A percentile compares a stretch with the other conserved stretches of the same genome.
These are phyloP conservation scores for Pseudogymnoascus sp. DNA, from an alignment of 2,329 filamentous ascomycete genomes.

Conservation along the genomic window DNA sequence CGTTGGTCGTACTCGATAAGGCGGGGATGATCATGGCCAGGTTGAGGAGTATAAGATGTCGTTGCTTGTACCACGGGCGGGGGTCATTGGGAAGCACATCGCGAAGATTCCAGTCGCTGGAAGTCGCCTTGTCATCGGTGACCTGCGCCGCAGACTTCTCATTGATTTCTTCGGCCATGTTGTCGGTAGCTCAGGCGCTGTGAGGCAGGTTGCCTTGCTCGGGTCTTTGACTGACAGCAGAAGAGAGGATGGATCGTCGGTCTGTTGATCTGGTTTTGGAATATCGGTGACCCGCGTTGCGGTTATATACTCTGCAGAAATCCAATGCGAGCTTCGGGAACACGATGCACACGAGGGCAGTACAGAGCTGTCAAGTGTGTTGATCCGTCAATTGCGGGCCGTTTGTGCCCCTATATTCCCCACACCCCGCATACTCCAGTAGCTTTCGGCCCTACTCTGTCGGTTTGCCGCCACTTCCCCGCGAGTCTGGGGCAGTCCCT, in stretches of 20 bases:
- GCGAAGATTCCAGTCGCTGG: constrained; percentile 3
- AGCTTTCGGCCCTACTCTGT: constrained; percentile 3
- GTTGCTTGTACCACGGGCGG: constrained; percentile 18
- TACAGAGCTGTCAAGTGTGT: not conserved
- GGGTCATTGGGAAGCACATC: constrained; percentile 13
- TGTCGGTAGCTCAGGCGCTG: not conserved
- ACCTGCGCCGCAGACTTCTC: not conserved
- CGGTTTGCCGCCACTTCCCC: not conserved
- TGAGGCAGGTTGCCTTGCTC: not conserved
- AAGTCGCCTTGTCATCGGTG: not conserved
- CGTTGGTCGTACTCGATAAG: constrained; percentile 17
- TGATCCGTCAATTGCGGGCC: constrained; percentile 5
- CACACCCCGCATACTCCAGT: not conserved
- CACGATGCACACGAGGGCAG: not conserved
- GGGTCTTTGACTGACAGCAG: not conserved
- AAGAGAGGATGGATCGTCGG: not conserved
- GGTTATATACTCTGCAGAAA: constrained; percentile 1
- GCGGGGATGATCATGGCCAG: constrained; percentile 13
- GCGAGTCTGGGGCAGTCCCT: not conserved
- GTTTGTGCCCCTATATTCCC: constrained; percentile 4
- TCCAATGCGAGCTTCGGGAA: not conserved
- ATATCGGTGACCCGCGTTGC: not conserved
- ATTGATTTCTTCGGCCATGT: constrained; percentile 4
- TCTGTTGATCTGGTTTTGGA: constrained; percentile 4
- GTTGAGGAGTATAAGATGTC: constrained; percentile 16